phyloP scores from a whole-genome alignment of 345 rosid genomes.

The Citrus reticulata region DNA sequence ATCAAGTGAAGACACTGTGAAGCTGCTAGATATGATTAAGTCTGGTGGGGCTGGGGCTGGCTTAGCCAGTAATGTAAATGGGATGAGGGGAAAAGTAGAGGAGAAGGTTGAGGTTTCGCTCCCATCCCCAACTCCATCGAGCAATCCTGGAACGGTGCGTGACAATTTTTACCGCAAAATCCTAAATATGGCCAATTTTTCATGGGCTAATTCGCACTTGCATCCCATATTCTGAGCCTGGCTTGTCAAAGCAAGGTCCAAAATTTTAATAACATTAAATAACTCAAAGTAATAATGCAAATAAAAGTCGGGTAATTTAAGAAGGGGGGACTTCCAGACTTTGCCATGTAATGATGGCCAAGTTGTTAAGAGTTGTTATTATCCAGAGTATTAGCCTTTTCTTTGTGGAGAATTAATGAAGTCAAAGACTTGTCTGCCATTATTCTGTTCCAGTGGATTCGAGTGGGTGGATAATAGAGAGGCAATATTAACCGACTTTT shows the following conservation, averaged over 20 bases:
- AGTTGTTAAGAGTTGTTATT: neutral
- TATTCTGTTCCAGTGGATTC: neutral
- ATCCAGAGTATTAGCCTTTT: neutral
- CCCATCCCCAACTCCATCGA: conserved; percentile 91
- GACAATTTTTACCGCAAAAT: conserved; percentile 24
- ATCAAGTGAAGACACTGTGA: conserved; percentile 65
- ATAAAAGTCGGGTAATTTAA: neutral
- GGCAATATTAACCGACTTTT: too few species aligned
- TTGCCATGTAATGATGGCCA: neutral
- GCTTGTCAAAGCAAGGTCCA: conserved; percentile 5
- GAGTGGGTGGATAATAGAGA: too few species aligned
- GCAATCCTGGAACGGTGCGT: conserved; percentile 87
- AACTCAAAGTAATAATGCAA: neutral
- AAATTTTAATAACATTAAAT: neutral
- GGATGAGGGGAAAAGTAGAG: conserved; percentile 36
- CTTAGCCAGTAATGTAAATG: conserved; percentile 23
- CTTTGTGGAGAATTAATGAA: neutral
- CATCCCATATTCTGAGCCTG: neutral
- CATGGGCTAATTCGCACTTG: neutral
- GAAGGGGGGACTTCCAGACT: neutral
- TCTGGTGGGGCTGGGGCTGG: conserved; percentile 46
- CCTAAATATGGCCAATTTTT: conserved; percentile 6
- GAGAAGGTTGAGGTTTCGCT: conserved; percentile 85
- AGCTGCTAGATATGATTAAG: conserved; percentile 77
- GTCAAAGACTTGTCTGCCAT: neutral